Percentiles rank a stretch among this genome's conserved stretches.
These are phyloP conservation scores for Leccinum incarnatum DNA, from an alignment of 768 basidiomycete genomes.

Conservation along the genomic window DNA sequence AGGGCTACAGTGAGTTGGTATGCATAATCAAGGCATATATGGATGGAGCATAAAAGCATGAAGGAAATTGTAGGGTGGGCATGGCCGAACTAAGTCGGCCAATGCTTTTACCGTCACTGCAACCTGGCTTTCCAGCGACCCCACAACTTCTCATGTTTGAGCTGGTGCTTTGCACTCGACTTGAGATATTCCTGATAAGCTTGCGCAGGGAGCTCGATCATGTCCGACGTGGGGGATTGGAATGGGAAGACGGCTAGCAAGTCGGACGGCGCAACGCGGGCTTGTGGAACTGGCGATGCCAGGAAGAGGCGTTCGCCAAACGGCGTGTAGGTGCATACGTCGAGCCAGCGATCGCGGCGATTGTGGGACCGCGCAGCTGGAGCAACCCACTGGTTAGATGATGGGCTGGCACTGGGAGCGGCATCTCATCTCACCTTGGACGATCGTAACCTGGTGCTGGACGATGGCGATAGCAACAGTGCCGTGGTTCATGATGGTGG, in stretches of 20 bases:
- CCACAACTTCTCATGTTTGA: conserved; percentile 61
- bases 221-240: conserved; percentile 40
- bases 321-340: conserved; percentile 62
- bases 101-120: conserved; percentile 7
- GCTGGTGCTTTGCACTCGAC: conserved; percentile 49
- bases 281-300: conserved; percentile 53
- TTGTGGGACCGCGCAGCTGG: conserved; percentile 57
- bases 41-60: conserved; percentile 2
- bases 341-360: conserved; percentile 55
- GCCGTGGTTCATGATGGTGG: conserved; percentile 48
- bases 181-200: conserved; percentile 59
- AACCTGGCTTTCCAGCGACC: conserved; percentile 40
- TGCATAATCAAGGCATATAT: conserved; percentile 4
- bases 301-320: conserved; percentile 69
- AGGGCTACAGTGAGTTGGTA: conserved; percentile 22
- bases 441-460: conserved; percentile 63
- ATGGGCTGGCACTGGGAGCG: neutral
- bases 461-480: conserved; percentile 68
- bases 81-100: neutral
- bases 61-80: neutral
- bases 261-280: conserved; percentile 59
- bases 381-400: conserved; percentile 4
- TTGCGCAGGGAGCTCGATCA: conserved; percentile 62
- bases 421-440: conserved; percentile 49
- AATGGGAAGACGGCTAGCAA: conserved; percentile 54